phyloP scores from a whole-genome alignment of 805 yeast genomes.

The Lipomyces starkeyi region DNA sequence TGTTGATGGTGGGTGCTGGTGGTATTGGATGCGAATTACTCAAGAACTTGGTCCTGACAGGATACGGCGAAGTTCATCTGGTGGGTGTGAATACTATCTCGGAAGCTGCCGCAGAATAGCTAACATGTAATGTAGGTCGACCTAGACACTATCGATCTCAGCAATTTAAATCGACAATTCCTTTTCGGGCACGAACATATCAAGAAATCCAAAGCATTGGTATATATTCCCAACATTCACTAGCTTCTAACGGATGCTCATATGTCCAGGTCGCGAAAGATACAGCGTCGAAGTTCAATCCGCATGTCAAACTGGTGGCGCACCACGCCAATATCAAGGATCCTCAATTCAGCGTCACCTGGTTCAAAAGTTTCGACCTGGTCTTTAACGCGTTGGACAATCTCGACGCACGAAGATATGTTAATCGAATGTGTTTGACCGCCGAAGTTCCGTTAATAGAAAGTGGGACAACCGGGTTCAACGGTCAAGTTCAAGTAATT shows the following conservation, averaged over 20 bases:
- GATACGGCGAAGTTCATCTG: slow-evolving; percentile 84
- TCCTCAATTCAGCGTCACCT: slow-evolving; percentile 69
- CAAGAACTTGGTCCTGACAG: slow-evolving; percentile 77
- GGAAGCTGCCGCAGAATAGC: neutral
- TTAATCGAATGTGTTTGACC: slow-evolving; percentile 80
- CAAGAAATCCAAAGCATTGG: slow-evolving; percentile 82
- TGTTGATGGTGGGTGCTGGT: slow-evolving; percentile 91
- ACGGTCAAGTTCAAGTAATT: slow-evolving; percentile 94
- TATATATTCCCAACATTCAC: slow-evolving; percentile 5
- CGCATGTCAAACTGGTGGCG: slow-evolving; percentile 70
- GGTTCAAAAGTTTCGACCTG: slow-evolving; percentile 78
- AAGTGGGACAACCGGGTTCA: slow-evolving; percentile 92
- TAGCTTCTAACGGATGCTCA: neutral
- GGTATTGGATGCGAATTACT: slow-evolving; percentile 94
- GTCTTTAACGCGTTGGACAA: slow-evolving; percentile 95
- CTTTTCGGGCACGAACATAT: slow-evolving; percentile 88
- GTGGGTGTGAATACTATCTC: slow-evolving; percentile 44
- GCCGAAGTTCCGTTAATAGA: slow-evolving; percentile 81
- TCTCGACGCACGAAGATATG: slow-evolving; percentile 84
- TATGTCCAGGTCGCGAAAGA: slow-evolving; percentile 62
- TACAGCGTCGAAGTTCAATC: slow-evolving; percentile 77
- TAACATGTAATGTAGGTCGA: slow-evolving; percentile 55
- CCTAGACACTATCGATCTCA: slow-evolving; percentile 90
- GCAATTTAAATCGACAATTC: slow-evolving; percentile 92
- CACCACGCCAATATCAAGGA: slow-evolving; percentile 91